Conservation (phyloP, 257 asterid species). For the Solanum raphanifolium region DNA sequence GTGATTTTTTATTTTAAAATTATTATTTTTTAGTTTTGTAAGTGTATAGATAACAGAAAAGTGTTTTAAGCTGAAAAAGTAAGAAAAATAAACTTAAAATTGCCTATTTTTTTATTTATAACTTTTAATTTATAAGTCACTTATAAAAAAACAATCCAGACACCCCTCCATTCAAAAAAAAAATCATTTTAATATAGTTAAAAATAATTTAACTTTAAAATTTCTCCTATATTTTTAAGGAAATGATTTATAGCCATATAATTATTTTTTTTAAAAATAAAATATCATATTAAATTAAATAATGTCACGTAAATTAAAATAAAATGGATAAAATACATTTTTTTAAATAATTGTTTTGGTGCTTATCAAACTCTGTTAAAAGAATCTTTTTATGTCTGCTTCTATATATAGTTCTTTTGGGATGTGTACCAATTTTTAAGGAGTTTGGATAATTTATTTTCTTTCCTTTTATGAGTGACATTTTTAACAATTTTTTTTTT, state of each 20-base stretch:
- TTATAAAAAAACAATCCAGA: too few species aligned
- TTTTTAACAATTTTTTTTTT: too few species aligned
- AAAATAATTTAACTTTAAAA: too few species aligned
- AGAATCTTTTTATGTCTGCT: background rate
- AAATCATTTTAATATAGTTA: too few species aligned
- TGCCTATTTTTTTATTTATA: background rate
- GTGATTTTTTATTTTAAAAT: too few species aligned
- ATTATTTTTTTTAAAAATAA: too few species aligned
- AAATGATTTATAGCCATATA: too few species aligned
- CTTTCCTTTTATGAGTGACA: background rate
- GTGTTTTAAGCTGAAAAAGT: background rate
- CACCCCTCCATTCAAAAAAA: too few species aligned
- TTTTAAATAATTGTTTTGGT: background rate
- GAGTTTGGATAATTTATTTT: background rate
- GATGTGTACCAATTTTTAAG: background rate
- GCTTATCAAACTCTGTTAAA: background rate
- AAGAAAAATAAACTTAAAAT: too few species aligned
- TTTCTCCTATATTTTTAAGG: fast-evolving
- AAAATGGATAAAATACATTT: background rate
- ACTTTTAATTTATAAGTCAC: too few species aligned
- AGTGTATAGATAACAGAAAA: background rate
- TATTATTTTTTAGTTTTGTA: too few species aligned
- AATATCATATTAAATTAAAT: too few species aligned
- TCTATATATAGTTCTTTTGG: background rate
- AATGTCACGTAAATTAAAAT: fast-evolving